phyloP scores from a whole-genome alignment of 1,139 yeast genomes.

The Pneumocystis oryctolagi region DNA sequence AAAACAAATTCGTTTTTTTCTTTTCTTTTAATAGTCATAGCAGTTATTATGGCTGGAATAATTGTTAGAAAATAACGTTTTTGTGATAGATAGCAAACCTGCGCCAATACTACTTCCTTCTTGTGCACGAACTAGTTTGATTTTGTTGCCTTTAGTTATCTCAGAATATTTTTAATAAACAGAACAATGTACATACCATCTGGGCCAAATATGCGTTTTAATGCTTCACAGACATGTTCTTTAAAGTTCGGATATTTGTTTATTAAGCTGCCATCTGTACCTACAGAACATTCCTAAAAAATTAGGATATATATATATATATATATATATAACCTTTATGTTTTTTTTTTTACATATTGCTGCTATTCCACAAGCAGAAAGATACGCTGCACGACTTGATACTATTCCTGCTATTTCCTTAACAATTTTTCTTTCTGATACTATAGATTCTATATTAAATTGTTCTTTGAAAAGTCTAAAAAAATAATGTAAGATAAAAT shows the following conservation, averaged over 20 bases:
- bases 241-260: constrained; percentile 86
- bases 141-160: constrained; percentile 47
- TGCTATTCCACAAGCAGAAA: constrained; percentile 89
- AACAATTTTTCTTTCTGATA: constrained; percentile 66
- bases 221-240: constrained; percentile 75
- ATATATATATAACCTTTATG: constrained; percentile 25
- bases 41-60: constrained; percentile 96
- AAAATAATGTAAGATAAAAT: constrained; percentile 18
- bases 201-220: constrained; percentile 66
- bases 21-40: constrained; percentile 70
- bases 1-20: constrained; percentile 45
- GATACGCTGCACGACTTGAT: constrained; percentile 85
- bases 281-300: constrained; percentile 53
- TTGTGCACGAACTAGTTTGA: constrained; percentile 75
- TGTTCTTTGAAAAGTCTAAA: constrained; percentile 45
- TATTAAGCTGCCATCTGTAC: constrained; percentile 94
- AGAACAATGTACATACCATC: constrained; percentile 32
- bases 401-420: constrained; percentile 73
- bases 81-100: neutral
- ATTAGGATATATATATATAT: neutral
- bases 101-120: constrained; percentile 65
- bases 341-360: constrained; percentile 85
- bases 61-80: constrained; percentile 27
- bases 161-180: constrained; percentile 18
- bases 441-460: constrained; percentile 51